These are phyloP conservation scores for Penicillium aurantiogriseum DNA, from an alignment of 2,329 filamentous ascomycete genomes.

Conservation along the genomic window DNA sequence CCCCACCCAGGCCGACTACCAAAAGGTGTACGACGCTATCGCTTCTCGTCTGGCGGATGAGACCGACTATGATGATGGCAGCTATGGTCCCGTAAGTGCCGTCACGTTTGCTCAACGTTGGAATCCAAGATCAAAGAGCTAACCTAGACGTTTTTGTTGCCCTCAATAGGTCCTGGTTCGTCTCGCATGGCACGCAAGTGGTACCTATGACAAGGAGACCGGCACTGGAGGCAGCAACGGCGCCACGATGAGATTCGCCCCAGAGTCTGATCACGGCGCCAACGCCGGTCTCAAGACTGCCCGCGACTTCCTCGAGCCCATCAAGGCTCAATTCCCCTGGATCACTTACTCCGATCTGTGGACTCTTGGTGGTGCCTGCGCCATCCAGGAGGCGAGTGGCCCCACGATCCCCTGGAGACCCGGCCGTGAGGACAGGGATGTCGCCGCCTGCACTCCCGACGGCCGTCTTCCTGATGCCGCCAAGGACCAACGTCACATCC, in stretches of 20 bases:
- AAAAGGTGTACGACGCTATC: conserved; percentile 89
- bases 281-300: conserved; percentile 86
- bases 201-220: conserved; percentile 86
- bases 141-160: background rate
- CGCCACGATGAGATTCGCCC: conserved; percentile 92
- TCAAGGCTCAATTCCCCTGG: conserved; percentile 91
- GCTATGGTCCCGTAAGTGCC: conserved; percentile 72
- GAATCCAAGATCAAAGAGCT: background rate
- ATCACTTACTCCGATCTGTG: conserved; percentile 95
- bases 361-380: conserved; percentile 82
- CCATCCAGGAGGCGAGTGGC: conserved; percentile 94
- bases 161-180: conserved; percentile 67
- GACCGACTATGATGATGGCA: conserved; percentile 94
- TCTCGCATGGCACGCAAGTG: conserved; percentile 90
- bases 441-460: conserved; percentile 85
- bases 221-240: conserved; percentile 92
- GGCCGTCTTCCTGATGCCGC: conserved; percentile 82
- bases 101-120: background rate
- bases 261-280: conserved; percentile 85
- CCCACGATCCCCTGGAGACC: conserved; percentile 85
- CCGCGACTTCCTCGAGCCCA: conserved; percentile 87
- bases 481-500: conserved; percentile 77
- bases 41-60: conserved; percentile 78
- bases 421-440: conserved; percentile 76
- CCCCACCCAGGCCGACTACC: conserved; percentile 83